Evolutionary conservation across 2,329 filamentous ascomycete genomes (phyloP).

Genomic region (Didymella glomerata): DNA sequence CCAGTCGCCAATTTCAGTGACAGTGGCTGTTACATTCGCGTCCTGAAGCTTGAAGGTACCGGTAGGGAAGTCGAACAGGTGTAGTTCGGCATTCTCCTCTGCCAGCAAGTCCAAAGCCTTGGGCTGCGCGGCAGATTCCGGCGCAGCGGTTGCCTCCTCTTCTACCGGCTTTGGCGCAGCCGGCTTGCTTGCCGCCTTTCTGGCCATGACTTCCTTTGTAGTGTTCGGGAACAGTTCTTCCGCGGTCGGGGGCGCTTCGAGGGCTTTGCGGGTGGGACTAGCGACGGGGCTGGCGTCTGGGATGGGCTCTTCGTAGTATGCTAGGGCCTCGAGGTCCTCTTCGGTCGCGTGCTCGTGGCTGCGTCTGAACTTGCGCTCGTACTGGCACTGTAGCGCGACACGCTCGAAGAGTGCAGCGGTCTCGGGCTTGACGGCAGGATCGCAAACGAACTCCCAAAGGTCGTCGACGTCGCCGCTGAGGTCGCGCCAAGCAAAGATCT

Average conservation of each 20-base stretch:
- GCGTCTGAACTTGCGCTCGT: conserved; percentile 92
- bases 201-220: conserved; percentile 53
- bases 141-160: conserved; percentile 64
- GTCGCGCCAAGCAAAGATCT: conserved; percentile 93
- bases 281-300: conserved; percentile 66
- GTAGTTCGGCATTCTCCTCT: conserved; percentile 81
- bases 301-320: conserved; percentile 73
- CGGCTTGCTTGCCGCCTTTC: conserved; percentile 49
- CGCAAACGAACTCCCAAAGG: conserved; percentile 98
- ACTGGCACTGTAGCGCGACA: conserved; percentile 90
- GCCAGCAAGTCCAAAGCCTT: conserved; percentile 75
- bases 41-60: conserved; percentile 88
- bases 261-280: conserved; percentile 56
- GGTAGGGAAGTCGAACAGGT: conserved; percentile 89
- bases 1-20: conserved; percentile 89
- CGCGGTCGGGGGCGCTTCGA: conserved; percentile 40
- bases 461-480: conserved; percentile 92
- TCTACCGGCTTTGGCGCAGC: conserved; percentile 39
- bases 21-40: conserved; percentile 74
- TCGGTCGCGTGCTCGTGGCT: conserved; percentile 81
- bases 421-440: conserved; percentile 71
- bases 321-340: conserved; percentile 81
- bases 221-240: conserved; percentile 50
- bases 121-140: conserved; percentile 69
- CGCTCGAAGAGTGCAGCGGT: conserved; percentile 83